Conservation (phyloP, 208 protist species). For the Kentomonas sorsogonicus region DNA sequence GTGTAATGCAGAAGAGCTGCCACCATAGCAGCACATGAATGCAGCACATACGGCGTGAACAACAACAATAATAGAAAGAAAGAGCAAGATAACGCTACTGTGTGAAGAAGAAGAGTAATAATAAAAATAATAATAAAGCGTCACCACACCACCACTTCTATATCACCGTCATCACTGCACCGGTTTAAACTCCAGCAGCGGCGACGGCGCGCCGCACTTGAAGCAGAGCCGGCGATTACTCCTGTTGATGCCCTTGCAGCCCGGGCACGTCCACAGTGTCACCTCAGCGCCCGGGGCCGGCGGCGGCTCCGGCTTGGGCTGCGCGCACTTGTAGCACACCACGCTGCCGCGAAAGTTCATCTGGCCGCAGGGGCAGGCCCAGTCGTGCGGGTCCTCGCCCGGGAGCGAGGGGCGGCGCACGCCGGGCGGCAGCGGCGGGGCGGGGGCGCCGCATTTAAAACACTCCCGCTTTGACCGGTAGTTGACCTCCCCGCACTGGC, state of each 20-base stretch:
- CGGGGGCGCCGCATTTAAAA: constrained; percentile 86
- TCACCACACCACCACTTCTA: neutral
- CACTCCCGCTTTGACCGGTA: constrained; percentile 85
- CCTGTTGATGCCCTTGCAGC: constrained; percentile 78
- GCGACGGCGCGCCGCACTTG: constrained; percentile 71
- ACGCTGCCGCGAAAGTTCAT: constrained; percentile 89
- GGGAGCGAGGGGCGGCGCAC: constrained; percentile 74
- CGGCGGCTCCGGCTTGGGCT: constrained; percentile 79
- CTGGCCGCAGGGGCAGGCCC: constrained; percentile 87
- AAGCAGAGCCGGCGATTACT: constrained; percentile 80
- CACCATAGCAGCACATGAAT: neutral
- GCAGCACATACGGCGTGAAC: constrained; percentile 5
- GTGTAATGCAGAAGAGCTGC: too few species aligned
- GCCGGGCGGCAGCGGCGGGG: constrained; percentile 81
- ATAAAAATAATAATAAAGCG: constrained; percentile 19
- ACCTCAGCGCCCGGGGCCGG: constrained; percentile 70
- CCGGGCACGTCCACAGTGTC: constrained; percentile 79
- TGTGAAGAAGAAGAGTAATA: constrained; percentile 2
- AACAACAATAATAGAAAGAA: constrained; percentile 1
- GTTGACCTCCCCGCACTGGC: constrained; percentile 84
- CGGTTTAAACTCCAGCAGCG: constrained; percentile 58
- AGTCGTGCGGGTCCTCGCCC: constrained; percentile 86
- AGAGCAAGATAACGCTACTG: neutral
- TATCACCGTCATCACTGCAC: constrained; percentile 13
- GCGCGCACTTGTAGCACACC: constrained; percentile 75